Base-by-base conservation (phyloP, 2,329 filamentous ascomycete genomes). In the Ceratocystis lukuohia region DNA sequence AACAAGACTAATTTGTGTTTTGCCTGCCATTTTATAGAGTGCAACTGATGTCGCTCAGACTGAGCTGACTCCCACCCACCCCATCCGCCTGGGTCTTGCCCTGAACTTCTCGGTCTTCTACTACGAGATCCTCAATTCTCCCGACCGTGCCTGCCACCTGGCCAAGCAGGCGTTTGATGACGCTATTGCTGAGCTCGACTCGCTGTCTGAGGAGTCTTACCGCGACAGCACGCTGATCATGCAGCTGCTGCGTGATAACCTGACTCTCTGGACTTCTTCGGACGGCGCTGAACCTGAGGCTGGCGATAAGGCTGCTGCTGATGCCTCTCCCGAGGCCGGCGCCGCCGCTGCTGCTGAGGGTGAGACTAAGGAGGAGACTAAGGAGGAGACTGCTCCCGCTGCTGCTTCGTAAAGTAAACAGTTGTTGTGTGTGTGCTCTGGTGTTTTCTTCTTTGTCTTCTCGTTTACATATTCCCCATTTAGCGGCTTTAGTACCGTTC, bases 71-170 rank as follows among this genome's bases (percentile, higher is more conserved):
- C 93, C 93, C 70, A 97, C 94, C 69, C 93, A 97, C 84, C 93
- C 93, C 74, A 97, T 97, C 82, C 92, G 93, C 75, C 90, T 97
- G 71, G 93, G 93, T 78, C 88, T 97, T 74, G 93, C 93, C 72
- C 87, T 97, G 73, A 97, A 96, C 88, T 96, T 97, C 86, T 96
- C 92, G 71, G 92, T 96, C 75, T 97, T 96, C 85, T 97, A 97
- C 88, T 99, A 99, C 79, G 94, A 99, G 86, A 99, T 97, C 77
- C 84, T 97, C 75, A 99, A 97, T 84, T 91, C 93, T 57, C 93
- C 93, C 70, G 94, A 97, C 78, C 93, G 95, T 82, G 93, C 92
- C 76, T 96, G 93, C 87, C 92, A 96, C 79, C 87, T 96, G 72
- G 93, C 93, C 79, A 97, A 97, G 87, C 93, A 97, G 83, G 93